Evolutionary conservation across 2,329 filamentous ascomycete species (phyloP), one percentile per base, ranked within the genome.

Genomic region (Chrysoporthe austroafricana): DNA sequence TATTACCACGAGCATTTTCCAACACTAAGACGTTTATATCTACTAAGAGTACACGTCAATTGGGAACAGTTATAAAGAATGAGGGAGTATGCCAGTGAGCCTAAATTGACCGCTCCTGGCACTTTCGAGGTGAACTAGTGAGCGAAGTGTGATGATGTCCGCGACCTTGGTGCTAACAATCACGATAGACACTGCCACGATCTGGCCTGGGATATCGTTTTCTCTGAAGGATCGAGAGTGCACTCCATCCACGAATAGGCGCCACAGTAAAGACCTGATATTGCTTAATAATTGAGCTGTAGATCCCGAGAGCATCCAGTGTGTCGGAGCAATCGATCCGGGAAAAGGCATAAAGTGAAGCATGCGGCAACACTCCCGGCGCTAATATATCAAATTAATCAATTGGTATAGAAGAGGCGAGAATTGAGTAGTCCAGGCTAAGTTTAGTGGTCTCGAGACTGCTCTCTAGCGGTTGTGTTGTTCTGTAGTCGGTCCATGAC

Each of bases 271-370:
- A 32, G 3, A 52, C n/a, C 26, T 32, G 6, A 9, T 39, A 54
- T 32, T 54, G 54, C 54, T 57, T 39, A 32, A n/a, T 57, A 39
- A 57, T 57, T 32, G 39, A n/a, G 16, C 13, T 18, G 8, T 26
- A 36, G 34, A 5, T 57, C 32, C 18, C 32, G 2, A 57, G 3
- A 16, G 16, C 8, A 36, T 16, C 6, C 7, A 6, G 32, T n/a
- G 44, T 46, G 44, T 34, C 64, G 64, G 64, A 62, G 6, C 48
- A 62, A 46, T 6, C 39, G 39, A 44, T 66, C 64, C 64, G 64
- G 48, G 11, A 46, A 11, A 14, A 1, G 9, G 16, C 36, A n/a
- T 5, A 43, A 56, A 26, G 13, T 3, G 26, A 26, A 2, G 2
- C 26, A 2, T 26, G 26, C 2, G 26, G 26, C 26, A 11, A n/a